A percentile compares a stretch with the other conserved stretches of the same genome.
Evolutionary conservation across 2,329 filamentous ascomycete species (phyloP).

Genomic region (Bipolaris victoriae): DNA sequence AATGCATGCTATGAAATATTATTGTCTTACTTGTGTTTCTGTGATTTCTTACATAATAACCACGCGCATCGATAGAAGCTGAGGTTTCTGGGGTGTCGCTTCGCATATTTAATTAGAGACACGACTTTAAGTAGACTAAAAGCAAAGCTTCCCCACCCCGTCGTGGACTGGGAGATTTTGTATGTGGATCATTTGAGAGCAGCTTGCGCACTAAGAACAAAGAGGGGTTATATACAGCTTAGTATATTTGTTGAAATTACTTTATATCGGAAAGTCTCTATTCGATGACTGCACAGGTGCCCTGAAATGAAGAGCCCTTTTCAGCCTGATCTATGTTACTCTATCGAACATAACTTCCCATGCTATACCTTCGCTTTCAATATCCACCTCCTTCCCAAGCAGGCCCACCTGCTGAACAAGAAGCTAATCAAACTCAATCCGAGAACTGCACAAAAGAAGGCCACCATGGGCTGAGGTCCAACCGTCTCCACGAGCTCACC

Average conservation of each 20-base stretch:
- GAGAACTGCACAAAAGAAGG: slow-evolving; percentile 42
- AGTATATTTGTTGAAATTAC: too few relatives aligned
- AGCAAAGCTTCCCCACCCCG: slow-evolving; percentile 20
- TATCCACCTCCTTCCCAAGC: slow-evolving; percentile 41
- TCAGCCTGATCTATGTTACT: too few relatives aligned
- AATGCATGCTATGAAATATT: slow-evolving; percentile 1
- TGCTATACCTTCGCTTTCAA: slow-evolving; percentile 30
- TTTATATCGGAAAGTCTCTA: not conserved
- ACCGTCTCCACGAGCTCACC: slow-evolving; percentile 45
- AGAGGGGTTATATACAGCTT: not conserved
- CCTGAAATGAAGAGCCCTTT: too few relatives aligned
- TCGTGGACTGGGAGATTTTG: slow-evolving; percentile 43
- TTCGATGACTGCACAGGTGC: not conserved
- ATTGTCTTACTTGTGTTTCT: not conserved
- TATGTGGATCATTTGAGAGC: slow-evolving; percentile 36
- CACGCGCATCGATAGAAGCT: too few relatives aligned
- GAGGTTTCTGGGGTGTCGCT: not conserved
- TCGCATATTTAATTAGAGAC: too few relatives aligned
- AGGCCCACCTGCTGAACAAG: slow-evolving; percentile 45
- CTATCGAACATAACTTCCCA: too few relatives aligned
- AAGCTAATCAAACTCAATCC: slow-evolving; percentile 41
- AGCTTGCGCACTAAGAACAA: not conserved
- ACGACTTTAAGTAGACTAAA: too few relatives aligned
- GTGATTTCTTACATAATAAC: not conserved
- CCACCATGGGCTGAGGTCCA: slow-evolving; percentile 43